Base-by-base conservation (phyloP, 2,329 filamentous ascomycete genomes). In the Parascedosporium putredinis region DNA sequence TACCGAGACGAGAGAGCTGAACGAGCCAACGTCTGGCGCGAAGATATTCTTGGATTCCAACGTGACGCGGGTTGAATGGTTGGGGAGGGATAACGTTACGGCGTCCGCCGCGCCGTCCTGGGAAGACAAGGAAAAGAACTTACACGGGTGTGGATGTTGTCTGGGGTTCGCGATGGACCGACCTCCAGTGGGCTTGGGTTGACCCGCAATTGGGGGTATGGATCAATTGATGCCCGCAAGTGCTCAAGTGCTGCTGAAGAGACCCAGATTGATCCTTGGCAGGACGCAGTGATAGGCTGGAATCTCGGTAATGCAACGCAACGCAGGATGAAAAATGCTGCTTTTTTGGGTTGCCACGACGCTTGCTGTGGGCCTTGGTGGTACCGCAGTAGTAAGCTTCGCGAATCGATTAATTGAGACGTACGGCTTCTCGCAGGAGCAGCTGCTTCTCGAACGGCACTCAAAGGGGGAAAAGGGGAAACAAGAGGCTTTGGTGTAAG, bases 311-410 rank as follows among this genome's bases (percentile, higher is more conserved):
- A 48, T 38, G 46, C 33, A 45, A 45, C 33, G 34, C 34, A 38
- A 48, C 33, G 34, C 34, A 38, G 42, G 40, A 34, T 27, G 46
- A 43, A 49, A 14, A 27, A 47, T 47, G 34, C 18, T 49, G 47
- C 47, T 49, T 49, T 25, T 43, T 49, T 20, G 36, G 36, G 31
- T 24, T 24, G 34, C 22, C 44, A 46, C 24, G 5, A 3, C 14
- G 24, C 12, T 16, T 10, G 44, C 25, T 33, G 44, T 18, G 31
- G 33, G 23, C 23, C 43, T 8, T 14, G 22, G 23, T 45, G 16
- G 43, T 29, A 42, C 43, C 25, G 25, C 23, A 29, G 43, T 14
- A 45, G 20, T 45, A 45, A 25, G 23, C n/a, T 16, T 42, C 16
- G 16, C 23, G 16, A 20, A 42, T 42, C 23, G 38, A 42, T 42